These are phyloP conservation scores for Stromatinia cepivora DNA, from an alignment of 2,329 filamentous ascomycete species.

Conservation along the genomic window DNA sequence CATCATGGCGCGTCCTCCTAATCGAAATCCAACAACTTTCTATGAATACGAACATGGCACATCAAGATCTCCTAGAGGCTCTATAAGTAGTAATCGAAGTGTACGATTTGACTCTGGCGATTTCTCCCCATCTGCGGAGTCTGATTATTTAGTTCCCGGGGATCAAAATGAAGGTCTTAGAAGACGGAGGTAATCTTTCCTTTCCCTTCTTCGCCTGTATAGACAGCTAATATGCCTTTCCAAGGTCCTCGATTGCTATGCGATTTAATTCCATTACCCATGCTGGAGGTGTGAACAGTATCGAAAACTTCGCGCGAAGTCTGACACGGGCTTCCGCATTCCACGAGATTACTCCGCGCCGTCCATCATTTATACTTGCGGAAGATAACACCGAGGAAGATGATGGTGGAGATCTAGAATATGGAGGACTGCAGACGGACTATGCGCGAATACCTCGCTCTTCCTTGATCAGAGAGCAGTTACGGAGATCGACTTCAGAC, in stretches of 20 bases:
- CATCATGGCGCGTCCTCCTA: slow-evolving; percentile 20
- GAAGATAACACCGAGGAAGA: slow-evolving; percentile 45
- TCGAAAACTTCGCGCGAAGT: slow-evolving; percentile 88
- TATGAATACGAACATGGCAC: slow-evolving; percentile 42
- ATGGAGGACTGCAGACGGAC: slow-evolving; percentile 35
- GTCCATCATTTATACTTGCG: slow-evolving; percentile 69
- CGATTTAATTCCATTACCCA: slow-evolving; percentile 61
- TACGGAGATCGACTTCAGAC: slow-evolving; percentile 45
- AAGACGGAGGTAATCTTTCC: slow-evolving; percentile 35
- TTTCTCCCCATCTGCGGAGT: slow-evolving; percentile 17
- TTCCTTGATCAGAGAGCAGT: slow-evolving; percentile 53
- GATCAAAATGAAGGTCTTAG: slow-evolving; percentile 28
- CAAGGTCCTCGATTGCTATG: slow-evolving; percentile 59
- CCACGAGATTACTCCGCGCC: slow-evolving; percentile 79
- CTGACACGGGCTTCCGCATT: slow-evolving; percentile 92
- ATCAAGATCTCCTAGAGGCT: slow-evolving; percentile 33
- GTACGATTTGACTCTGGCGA: slow-evolving; percentile 35
- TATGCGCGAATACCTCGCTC: slow-evolving; percentile 33
- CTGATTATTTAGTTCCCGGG: slow-evolving; percentile 5
- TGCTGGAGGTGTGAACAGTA: slow-evolving; percentile 87
- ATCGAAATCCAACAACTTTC: slow-evolving; percentile 37
- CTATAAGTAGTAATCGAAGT: slow-evolving; percentile 37
- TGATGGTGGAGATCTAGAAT: slow-evolving; percentile 33
- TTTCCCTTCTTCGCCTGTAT: background rate
- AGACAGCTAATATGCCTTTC: background rate